Evolutionary conservation across 2,329 filamentous ascomycete species (phyloP).

Genomic region (Aspergillus hiratsukae): DNA sequence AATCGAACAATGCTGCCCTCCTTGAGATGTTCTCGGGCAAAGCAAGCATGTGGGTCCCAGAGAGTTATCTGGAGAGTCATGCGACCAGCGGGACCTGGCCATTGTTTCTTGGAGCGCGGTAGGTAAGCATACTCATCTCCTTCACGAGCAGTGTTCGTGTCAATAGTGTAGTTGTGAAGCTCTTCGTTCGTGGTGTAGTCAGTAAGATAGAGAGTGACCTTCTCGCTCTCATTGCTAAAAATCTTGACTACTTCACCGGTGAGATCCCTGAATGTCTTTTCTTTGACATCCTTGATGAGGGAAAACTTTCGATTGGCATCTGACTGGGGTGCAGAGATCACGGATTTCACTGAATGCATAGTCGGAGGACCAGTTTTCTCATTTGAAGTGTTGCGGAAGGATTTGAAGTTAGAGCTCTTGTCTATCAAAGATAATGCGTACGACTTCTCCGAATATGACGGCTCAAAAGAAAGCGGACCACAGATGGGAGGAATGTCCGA

Average conservation of each 20-base stretch:
- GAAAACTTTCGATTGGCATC: slow-evolving; percentile 41
- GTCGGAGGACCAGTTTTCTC: neutral
- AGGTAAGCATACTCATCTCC: slow-evolving; percentile 57
- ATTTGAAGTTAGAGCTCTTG: slow-evolving; percentile 1
- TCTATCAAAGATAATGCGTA: slow-evolving; percentile 27
- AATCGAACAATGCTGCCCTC: slow-evolving; percentile 61
- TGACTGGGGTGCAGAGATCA: slow-evolving; percentile 3
- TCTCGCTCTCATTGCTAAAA: slow-evolving; percentile 42
- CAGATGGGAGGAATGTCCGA: slow-evolving; percentile 18
- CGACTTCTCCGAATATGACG: slow-evolving; percentile 25
- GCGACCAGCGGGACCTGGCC: slow-evolving; percentile 71
- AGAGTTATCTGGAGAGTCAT: slow-evolving; percentile 67
- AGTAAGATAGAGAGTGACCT: slow-evolving; percentile 65
- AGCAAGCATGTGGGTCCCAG: slow-evolving; percentile 63
- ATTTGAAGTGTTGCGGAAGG: slow-evolving; percentile 8
- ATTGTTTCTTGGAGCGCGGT: slow-evolving; percentile 41
- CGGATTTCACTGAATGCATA: slow-evolving; percentile 7
- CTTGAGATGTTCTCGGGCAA: slow-evolving; percentile 53
- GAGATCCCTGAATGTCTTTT: slow-evolving; percentile 61
- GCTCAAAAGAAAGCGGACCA: slow-evolving; percentile 25
- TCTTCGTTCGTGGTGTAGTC: slow-evolving; percentile 72
- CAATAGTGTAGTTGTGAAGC: slow-evolving; percentile 55
- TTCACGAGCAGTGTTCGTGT: slow-evolving; percentile 38
- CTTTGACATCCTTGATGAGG: slow-evolving; percentile 59
- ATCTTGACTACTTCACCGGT: slow-evolving; percentile 66